Evolutionary conservation across 495 filamentous ascomycete species (phyloP).

Genomic region (Haplographium delicatum): DNA sequence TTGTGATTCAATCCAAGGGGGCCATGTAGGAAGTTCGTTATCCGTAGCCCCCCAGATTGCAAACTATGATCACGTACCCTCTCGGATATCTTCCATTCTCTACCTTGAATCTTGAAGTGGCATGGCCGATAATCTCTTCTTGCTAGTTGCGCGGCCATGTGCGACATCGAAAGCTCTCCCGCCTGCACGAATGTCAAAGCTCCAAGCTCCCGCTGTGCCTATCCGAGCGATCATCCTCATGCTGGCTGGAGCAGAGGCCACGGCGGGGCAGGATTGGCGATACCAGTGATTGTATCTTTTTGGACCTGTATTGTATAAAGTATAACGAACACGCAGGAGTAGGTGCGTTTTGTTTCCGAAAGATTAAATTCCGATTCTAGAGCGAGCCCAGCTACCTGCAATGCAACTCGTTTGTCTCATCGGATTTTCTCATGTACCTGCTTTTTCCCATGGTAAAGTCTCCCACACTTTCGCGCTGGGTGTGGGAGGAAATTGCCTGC

Average conservation of each 20-base stretch:
- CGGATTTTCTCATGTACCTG: constrained; percentile 13
- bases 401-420: background rate
- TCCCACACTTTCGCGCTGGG: constrained; percentile 1
- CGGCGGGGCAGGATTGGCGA: constrained; percentile 15
- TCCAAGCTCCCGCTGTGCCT: constrained; percentile 15
- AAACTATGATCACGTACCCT: constrained; percentile 1
- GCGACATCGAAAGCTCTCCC: constrained; percentile 23
- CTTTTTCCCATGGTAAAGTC: background rate
- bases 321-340: too few species aligned
- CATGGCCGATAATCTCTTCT: background rate
- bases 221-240: constrained; percentile 14
- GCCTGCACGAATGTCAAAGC: constrained; percentile 17
- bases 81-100: constrained; percentile 15
- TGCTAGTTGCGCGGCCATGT: constrained; percentile 21
- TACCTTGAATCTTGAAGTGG: constrained; percentile 20
- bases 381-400: too few species aligned
- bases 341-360: too few species aligned
- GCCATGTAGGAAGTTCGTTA: background rate
- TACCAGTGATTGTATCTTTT: too few species aligned
- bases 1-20: constrained; percentile 1
- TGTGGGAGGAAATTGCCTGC: background rate
- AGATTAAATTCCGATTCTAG: too few species aligned
- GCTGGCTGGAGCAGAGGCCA: constrained; percentile 11
- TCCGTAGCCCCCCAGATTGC: background rate
- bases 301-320: constrained; percentile 9